phyloP scores from a whole-genome alignment of 192 early-diverging fungal genomes.

The Physocladia obscura region DNA sequence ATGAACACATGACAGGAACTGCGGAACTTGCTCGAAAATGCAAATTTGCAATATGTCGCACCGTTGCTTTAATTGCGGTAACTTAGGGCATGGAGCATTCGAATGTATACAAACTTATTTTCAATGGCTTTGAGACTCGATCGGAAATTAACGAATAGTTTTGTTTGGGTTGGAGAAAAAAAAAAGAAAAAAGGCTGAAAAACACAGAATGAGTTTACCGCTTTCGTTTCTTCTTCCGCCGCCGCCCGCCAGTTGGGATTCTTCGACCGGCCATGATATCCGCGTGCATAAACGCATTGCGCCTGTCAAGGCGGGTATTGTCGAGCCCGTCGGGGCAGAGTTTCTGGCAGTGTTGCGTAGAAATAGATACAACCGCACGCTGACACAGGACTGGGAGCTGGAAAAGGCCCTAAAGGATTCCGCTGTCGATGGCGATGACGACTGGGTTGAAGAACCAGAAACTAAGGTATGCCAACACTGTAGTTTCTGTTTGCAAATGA shows the following conservation, averaged over 20 bases:
- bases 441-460: slow-evolving; percentile 78
- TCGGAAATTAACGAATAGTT: too few relatives aligned
- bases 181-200: background rate
- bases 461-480: too few relatives aligned
- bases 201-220: background rate
- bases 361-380: slow-evolving; percentile 44
- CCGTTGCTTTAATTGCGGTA: too few relatives aligned
- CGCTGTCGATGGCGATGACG: slow-evolving; percentile 57
- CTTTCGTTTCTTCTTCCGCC: slow-evolving; percentile 65
- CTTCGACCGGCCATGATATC: slow-evolving; percentile 39
- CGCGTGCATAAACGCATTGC: slow-evolving; percentile 42
- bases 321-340: slow-evolving; percentile 52
- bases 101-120: background rate
- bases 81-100: too few relatives aligned
- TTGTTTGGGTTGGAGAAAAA: too few relatives aligned
- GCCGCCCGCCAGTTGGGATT: slow-evolving; percentile 67
- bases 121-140: too few relatives aligned
- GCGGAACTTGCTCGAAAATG: too few relatives aligned
- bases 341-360: slow-evolving; percentile 47
- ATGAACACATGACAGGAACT: too few relatives aligned
- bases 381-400: slow-evolving; percentile 48
- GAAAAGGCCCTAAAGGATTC: slow-evolving; percentile 49
- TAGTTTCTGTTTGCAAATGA: slow-evolving; percentile 69
- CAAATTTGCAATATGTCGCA: too few relatives aligned
- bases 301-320: slow-evolving; percentile 17